Conservation (phyloP, 2,329 filamentous ascomycete genomes). For the Pezicula rhizophila region DNA sequence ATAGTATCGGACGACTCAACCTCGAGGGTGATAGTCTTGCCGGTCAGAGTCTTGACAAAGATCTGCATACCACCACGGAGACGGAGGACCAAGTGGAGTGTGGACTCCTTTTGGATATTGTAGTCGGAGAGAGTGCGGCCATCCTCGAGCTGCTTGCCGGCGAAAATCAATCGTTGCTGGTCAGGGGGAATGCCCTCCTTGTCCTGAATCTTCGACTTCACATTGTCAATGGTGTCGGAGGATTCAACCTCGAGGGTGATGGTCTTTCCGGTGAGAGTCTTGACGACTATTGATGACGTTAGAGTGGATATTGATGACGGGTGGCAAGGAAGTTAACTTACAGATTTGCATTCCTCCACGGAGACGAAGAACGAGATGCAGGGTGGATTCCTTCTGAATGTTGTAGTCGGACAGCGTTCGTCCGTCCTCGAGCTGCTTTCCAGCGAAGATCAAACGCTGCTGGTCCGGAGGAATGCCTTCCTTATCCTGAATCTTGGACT, state of each 20-base stretch:
- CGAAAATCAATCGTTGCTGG: constrained; percentile 90
- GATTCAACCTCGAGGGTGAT: constrained; percentile 90
- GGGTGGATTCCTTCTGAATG: constrained; percentile 87
- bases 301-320: constrained; percentile 45
- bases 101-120: constrained; percentile 93
- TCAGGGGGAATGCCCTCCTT: constrained; percentile 93
- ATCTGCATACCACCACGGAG: constrained; percentile 77
- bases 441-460: constrained; percentile 92
- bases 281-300: constrained; percentile 54
- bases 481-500: constrained; percentile 97
- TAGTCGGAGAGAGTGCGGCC: constrained; percentile 88
- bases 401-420: constrained; percentile 89
- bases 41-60: constrained; percentile 65
- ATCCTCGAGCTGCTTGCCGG: constrained; percentile 89
- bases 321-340: constrained; percentile 38
- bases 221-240: constrained; percentile 88
- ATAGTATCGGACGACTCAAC: constrained; percentile 65
- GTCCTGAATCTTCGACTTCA: constrained; percentile 89
- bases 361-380: constrained; percentile 80
- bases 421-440: constrained; percentile 93
- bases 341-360: constrained; percentile 85
- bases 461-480: constrained; percentile 95
- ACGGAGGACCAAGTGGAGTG: constrained; percentile 73
- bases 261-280: constrained; percentile 86
- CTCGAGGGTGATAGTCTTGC: constrained; percentile 64